Conservation (phyloP, 2,329 filamentous ascomycete species). For the Diaporthe sp. region DNA sequence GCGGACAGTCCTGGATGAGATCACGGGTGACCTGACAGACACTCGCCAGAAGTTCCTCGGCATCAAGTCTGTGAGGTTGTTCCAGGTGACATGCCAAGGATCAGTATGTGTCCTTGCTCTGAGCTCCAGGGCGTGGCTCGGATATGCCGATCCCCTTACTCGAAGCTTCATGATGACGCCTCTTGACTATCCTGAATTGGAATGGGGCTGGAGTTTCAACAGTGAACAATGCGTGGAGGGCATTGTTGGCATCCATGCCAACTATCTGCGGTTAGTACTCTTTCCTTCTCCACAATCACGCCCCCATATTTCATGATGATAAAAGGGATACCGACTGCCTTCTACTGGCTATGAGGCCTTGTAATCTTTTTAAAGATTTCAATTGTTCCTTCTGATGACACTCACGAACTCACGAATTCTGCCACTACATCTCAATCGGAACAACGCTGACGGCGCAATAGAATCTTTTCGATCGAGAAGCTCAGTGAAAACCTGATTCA, state of each 20-base stretch:
- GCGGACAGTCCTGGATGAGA: slow-evolving; percentile 92
- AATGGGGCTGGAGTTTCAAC: slow-evolving; percentile 97
- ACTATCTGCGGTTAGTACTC: slow-evolving; percentile 80
- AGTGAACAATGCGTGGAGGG: slow-evolving; percentile 94
- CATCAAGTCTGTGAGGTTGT: slow-evolving; percentile 88
- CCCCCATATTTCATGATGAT: slow-evolving; percentile 70
- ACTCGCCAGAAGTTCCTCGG: slow-evolving; percentile 95
- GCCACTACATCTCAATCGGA: not conserved
- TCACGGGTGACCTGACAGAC: slow-evolving; percentile 95
- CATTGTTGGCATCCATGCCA: slow-evolving; percentile 92
- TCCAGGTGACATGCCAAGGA: slow-evolving; percentile 88
- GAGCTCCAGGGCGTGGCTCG: slow-evolving; percentile 95
- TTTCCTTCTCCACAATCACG: slow-evolving; percentile 48
- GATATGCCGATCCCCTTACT: slow-evolving; percentile 89
- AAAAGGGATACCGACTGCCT: slow-evolving; percentile 68
- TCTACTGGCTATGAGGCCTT: slow-evolving; percentile 65
- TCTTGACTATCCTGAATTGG: slow-evolving; percentile 86
- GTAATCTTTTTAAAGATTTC: slow-evolving; percentile 69
- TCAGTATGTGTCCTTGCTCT: slow-evolving; percentile 89
- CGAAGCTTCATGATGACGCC: slow-evolving; percentile 94
- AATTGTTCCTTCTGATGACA: slow-evolving; percentile 96
- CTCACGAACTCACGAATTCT: slow-evolving; percentile 38
- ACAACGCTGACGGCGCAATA: slow-evolving; percentile 53
- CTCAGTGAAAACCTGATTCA: slow-evolving; percentile 88
- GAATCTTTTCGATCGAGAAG: slow-evolving; percentile 93